phyloP scores from a whole-genome alignment of 2,329 filamentous ascomycete species.

The Fusarium domesticum region DNA sequence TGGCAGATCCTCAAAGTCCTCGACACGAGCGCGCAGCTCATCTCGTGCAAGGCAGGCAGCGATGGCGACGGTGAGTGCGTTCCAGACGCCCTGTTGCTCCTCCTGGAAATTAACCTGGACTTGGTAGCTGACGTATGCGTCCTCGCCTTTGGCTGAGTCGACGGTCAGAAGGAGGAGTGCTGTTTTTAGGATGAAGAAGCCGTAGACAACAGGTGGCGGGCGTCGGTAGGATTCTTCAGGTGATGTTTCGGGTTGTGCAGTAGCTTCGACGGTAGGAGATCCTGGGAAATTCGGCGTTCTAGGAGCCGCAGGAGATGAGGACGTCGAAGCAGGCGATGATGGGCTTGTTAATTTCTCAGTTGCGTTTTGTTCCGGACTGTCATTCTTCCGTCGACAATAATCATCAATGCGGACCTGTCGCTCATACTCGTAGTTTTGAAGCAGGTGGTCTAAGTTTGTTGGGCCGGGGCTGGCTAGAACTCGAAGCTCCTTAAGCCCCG shows the following conservation, averaged over 20 bases:
- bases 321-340: not conserved
- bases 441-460: conserved; percentile 11
- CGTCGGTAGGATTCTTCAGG: conserved; percentile 25
- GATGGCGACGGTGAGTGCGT: conserved; percentile 42
- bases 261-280: conserved; percentile 2
- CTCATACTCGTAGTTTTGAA: not conserved
- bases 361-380: not conserved
- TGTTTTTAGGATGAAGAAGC: conserved; percentile 41
- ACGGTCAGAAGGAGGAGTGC: conserved; percentile 40
- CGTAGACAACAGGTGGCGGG: conserved; percentile 42
- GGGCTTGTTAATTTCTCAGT: not conserved
- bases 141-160: conserved; percentile 37
- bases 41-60: conserved; percentile 41
- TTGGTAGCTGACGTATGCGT: conserved; percentile 42
- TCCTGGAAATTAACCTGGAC: conserved; percentile 41
- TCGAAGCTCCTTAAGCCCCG: conserved; percentile 11
- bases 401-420: not conserved
- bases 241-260: conserved; percentile 7
- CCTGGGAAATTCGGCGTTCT: not conserved
- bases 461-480: conserved; percentile 1
- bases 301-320: not conserved
- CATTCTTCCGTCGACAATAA: not conserved
- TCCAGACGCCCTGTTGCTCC: conserved; percentile 42
- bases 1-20: conserved; percentile 36
- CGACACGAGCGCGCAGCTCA: conserved; percentile 34